phyloP scores from a whole-genome alignment of 176 grass and related monocot genomes.

The Typha latifolia region DNA sequence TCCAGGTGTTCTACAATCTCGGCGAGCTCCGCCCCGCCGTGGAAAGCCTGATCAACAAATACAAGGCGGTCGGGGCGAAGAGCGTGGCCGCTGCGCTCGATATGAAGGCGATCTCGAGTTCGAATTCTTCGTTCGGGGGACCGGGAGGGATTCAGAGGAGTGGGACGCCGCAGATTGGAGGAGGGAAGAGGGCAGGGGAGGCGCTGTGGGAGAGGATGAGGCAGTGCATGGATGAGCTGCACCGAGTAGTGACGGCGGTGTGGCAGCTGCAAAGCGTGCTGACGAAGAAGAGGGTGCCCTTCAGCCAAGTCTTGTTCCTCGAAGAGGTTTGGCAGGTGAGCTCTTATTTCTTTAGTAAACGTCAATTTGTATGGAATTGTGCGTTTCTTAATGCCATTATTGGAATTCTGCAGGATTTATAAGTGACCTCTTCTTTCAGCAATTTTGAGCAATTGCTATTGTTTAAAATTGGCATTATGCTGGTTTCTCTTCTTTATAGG shows the following conservation, averaged over 20 bases:
- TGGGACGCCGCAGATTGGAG: conserved; percentile 84
- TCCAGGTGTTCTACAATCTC: conserved; percentile 96
- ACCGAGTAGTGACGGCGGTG: conserved; percentile 59
- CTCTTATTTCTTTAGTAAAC: too few species aligned
- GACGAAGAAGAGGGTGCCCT: conserved; percentile 87
- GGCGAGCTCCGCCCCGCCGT: conserved; percentile 80
- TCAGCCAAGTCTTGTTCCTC: conserved; percentile 91
- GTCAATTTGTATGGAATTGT: too few species aligned
- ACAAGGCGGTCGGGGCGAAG: conserved; percentile 65
- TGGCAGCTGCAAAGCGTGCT: conserved; percentile 95
- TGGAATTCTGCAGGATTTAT: too few species aligned
- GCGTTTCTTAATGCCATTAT: neutral
- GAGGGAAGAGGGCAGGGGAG: conserved; percentile 70
- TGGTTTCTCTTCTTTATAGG: too few species aligned
- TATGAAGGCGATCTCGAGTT: conserved; percentile 86
- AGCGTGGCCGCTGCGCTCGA: conserved; percentile 66
- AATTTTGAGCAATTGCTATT: too few species aligned
- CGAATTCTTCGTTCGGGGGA: conserved; percentile 37
- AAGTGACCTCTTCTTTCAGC: too few species aligned
- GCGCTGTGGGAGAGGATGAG: conserved; percentile 93
- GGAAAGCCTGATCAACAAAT: conserved; percentile 57
- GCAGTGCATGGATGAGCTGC: conserved; percentile 83
- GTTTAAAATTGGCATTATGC: neutral
- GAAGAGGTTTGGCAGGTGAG: conserved; percentile 98
- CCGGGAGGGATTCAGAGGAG: conserved; percentile 96